Evolutionary conservation across 345 rosid species (phyloP).

Genomic region (Punica granatum): DNA sequence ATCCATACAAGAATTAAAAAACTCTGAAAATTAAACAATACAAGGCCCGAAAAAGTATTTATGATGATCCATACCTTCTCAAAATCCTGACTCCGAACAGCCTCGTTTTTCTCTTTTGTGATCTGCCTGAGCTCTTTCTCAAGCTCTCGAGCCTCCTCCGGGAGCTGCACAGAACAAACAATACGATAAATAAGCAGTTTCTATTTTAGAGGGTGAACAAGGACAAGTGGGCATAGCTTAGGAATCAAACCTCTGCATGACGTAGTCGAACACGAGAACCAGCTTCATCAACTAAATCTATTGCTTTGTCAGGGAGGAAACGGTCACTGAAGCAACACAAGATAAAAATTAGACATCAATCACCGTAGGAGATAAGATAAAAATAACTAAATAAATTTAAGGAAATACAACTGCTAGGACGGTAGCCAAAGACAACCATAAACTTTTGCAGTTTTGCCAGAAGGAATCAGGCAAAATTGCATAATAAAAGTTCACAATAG

Average conservation of each 20-base stretch:
- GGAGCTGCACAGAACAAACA: conserved; percentile 44
- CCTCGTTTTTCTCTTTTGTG: conserved; percentile 93
- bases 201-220: neutral
- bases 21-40: neutral
- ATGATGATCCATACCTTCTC: conserved; percentile 53
- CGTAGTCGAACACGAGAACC: conserved; percentile 98
- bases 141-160: conserved; percentile 96
- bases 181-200: conserved; percentile 8
- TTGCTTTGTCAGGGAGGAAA: conserved; percentile 97
- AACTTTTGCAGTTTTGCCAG: too few relatives aligned
- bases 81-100: conserved; percentile 90
- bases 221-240: neutral
- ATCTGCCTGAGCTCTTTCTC: conserved; percentile 92
- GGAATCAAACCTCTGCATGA: conserved; percentile 63
- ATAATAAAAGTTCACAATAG: too few relatives aligned
- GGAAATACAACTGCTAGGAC: too few relatives aligned
- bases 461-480: too few relatives aligned
- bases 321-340: conserved; percentile 54
- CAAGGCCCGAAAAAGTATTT: neutral
- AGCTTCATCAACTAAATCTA: conserved; percentile 98
- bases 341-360: neutral
- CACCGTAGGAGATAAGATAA: neutral
- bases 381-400: too few relatives aligned
- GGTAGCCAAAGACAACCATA: too few relatives aligned
- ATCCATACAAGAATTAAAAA: neutral